Conservation (phyloP, 2,329 filamentous ascomycete species). For the Aureobasidium sp. region DNA sequence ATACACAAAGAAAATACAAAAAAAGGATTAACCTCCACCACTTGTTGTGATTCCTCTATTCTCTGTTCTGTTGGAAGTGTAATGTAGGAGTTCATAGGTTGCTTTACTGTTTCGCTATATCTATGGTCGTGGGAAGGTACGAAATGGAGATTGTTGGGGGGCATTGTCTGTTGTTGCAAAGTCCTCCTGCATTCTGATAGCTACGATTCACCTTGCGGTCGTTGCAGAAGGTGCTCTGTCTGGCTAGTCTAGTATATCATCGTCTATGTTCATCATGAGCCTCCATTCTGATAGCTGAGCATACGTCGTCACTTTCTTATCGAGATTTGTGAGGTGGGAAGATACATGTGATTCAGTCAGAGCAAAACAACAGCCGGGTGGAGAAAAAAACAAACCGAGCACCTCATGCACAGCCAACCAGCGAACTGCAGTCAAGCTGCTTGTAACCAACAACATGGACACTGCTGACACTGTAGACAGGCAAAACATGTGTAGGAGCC, state of each 20-base stretch:
- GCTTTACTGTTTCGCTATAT: background rate
- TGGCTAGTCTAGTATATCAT: too few relatives aligned
- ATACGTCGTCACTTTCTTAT: background rate
- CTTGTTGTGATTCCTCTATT: background rate
- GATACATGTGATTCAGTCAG: background rate
- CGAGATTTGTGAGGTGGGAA: background rate
- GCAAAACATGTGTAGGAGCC: too few relatives aligned
- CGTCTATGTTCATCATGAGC: too few relatives aligned
- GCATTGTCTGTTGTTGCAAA: background rate
- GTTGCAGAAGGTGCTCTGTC: too few relatives aligned
- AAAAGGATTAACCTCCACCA: background rate
- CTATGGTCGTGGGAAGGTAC: too few relatives aligned
- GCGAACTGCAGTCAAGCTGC: too few relatives aligned
- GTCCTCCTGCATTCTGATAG: background rate
- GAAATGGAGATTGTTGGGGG: too few relatives aligned
- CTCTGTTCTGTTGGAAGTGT: background rate
- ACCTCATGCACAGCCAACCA: background rate
- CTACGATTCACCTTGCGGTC: background rate
- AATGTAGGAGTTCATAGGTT: too few relatives aligned
- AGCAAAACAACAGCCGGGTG: background rate
- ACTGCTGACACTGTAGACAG: too few relatives aligned
- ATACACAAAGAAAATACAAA: background rate
- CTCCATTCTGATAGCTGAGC: background rate
- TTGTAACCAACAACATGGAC: background rate
- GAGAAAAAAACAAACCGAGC: background rate